These are phyloP conservation scores for Mortierella hygrophila DNA, from an alignment of 192 early-diverging fungal species.

Conservation along the genomic window DNA sequence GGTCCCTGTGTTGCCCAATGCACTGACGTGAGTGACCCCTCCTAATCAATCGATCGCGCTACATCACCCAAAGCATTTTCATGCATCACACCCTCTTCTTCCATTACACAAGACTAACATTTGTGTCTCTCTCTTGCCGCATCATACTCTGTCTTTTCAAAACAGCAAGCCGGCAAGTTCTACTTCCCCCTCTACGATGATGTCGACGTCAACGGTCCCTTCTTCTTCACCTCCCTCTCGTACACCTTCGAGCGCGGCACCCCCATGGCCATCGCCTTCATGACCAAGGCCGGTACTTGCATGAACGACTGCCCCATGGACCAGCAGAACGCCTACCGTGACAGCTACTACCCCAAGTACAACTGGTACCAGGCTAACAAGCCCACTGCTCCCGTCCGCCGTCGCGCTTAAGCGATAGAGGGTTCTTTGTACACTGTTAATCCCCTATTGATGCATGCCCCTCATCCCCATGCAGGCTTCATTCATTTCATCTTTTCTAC, in stretches of 20 bases:
- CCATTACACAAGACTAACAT: background rate
- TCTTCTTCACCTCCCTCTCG: conserved; percentile 25
- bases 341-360: conserved; percentile 18
- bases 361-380: conserved; percentile 24
- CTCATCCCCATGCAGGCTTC: too few species aligned
- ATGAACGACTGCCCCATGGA: conserved; percentile 18
- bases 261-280: conserved; percentile 19
- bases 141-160: background rate
- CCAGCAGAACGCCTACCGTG: conserved; percentile 20
- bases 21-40: conserved; percentile 23
- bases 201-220: conserved; percentile 28
- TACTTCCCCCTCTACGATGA: conserved; percentile 34
- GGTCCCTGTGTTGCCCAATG: conserved; percentile 34
- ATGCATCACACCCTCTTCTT: too few species aligned
- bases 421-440: too few species aligned
- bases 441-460: too few species aligned
- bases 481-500: too few species aligned
- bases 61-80: background rate
- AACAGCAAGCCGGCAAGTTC: conserved; percentile 23
- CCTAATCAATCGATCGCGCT: background rate
- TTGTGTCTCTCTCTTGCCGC: background rate
- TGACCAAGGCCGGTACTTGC: conserved; percentile 29
- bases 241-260: conserved; percentile 32
- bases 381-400: background rate
- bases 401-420: conserved; percentile 2